These are phyloP conservation scores for Lophiostoma macrostomum DNA, from an alignment of 495 filamentous ascomycete species.

Conservation along the genomic window DNA sequence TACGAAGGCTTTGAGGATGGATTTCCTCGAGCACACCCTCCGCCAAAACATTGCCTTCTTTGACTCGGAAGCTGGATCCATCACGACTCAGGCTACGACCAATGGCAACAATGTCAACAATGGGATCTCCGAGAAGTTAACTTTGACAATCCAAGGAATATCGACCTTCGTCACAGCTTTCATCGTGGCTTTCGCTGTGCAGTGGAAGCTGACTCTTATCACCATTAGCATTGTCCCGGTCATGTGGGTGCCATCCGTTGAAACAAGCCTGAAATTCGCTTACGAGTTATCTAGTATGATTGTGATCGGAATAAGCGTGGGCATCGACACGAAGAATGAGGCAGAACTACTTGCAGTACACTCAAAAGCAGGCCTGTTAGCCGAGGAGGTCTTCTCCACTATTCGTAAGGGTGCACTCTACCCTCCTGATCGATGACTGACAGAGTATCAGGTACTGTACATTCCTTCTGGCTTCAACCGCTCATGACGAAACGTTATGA, in stretches of 20 bases:
- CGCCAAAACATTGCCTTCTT: conserved; percentile 91
- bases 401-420: too few relatives aligned
- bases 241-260: too few relatives aligned
- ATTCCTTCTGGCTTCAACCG: conserved; percentile 34
- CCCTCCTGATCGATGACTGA: too few relatives aligned
- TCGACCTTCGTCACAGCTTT: conserved; percentile 39
- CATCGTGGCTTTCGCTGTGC: conserved; percentile 36
- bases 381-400: conserved; percentile 35
- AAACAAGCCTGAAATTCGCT: too few relatives aligned
- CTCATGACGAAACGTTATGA: conserved; percentile 26
- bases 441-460: too few relatives aligned
- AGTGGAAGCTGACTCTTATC: conserved; percentile 62
- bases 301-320: conserved; percentile 28
- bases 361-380: conserved; percentile 29
- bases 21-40: conserved; percentile 78
- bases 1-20: conserved; percentile 76
- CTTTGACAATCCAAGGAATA: conserved; percentile 36
- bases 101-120: conserved; percentile 56
- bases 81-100: conserved; percentile 82
- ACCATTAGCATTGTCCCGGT: conserved; percentile 29
- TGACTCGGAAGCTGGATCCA: conserved; percentile 87
- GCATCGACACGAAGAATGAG: conserved; percentile 31
- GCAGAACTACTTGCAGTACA: conserved; percentile 26
- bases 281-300: too few relatives aligned
- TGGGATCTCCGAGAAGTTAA: conserved; percentile 42